A percentile compares a stretch with the other conserved stretches of the same genome.
These are phyloP conservation scores for Suillus americanus DNA, from an alignment of 768 basidiomycete genomes.

Conservation along the genomic window DNA sequence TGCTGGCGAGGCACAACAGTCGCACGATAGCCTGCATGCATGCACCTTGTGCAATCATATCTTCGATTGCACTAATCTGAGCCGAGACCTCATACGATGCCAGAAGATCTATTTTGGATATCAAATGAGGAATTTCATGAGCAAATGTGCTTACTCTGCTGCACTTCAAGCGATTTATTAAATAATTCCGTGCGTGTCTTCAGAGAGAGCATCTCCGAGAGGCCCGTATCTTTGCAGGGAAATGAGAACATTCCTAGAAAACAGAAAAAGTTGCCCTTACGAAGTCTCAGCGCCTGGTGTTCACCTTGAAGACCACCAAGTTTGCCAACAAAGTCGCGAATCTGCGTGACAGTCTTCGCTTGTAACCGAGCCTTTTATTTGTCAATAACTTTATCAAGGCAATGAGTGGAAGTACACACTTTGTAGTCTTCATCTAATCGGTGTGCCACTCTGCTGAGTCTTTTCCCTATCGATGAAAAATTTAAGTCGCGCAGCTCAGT, in stretches of 20 bases:
- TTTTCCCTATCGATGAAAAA: constrained; percentile 85
- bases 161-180: constrained; percentile 90
- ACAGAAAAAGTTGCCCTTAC: constrained; percentile 46
- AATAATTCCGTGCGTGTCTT: constrained; percentile 85
- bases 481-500: constrained; percentile 86
- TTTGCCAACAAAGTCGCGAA: constrained; percentile 94
- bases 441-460: constrained; percentile 77
- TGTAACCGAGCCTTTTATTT: constrained; percentile 68
- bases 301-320: constrained; percentile 91
- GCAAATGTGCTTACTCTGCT: constrained; percentile 69
- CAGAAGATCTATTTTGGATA: constrained; percentile 67
- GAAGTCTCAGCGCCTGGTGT: constrained; percentile 84
- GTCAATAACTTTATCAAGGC: constrained; percentile 8
- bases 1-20: constrained; percentile 81
- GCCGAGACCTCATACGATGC: constrained; percentile 83
- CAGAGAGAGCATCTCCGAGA: constrained; percentile 90
- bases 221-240: constrained; percentile 70
- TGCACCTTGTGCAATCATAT: constrained; percentile 83
- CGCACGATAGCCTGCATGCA: constrained; percentile 79
- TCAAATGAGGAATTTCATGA: constrained; percentile 5
- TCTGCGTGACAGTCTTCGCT: constrained; percentile 87
- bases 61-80: constrained; percentile 87
- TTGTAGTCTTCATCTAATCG: constrained; percentile 93
- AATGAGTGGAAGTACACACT: constrained; percentile 36
- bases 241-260: constrained; percentile 9